Base-by-base conservation (phyloP, 2,329 filamentous ascomycete species). In the Colletotrichum lupini region DNA sequence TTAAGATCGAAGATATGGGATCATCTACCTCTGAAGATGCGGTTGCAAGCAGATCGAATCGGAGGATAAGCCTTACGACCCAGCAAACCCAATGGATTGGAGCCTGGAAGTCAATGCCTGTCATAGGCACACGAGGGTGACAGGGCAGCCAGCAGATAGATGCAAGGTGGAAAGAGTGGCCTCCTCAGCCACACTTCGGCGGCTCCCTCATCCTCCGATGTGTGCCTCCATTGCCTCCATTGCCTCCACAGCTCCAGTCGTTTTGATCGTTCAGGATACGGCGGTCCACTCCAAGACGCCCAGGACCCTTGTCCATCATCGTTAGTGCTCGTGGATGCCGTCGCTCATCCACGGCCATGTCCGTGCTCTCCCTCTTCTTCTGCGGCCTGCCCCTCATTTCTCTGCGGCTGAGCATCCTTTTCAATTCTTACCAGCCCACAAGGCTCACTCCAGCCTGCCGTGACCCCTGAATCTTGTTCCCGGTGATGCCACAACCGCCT, bases 371-470 rank as follows among this genome's bases (percentile, higher is more conserved):
- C 42, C 63, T 68, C 52, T 42, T 42, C 37, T 42, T 19, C 49
- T 59, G 42, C 37, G 37, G 37, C 37, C 37, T 63, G 72, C 68
- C 72, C 72, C 72, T 74, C 72, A 58, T 56, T 63, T 67, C 37
- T 53, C 57, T 73, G 72, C 72, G 68, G 72, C 72, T 74, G 72
- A 74, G 72, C 72, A 67, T 72, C 72, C 72, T 72, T 42, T 53
- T 24, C 49, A 72, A 53, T 68, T 67, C 62, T 61, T 53, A 66
- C 67, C 24, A 66, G 71, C 71, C 71, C 67, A 71, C 60, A 71
- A 73, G 71, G 71, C 71, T 73, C 56, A 70, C 67, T 73, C 61
- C 24, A 61, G 52, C 60, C 49, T 42, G 28, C 35, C 35, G 24
- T 52, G 61, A 42, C 71, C 71, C 71, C 67, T 71, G 61, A 37